Percentiles rank a stretch among this genome's conserved stretches.
Evolutionary conservation across 257 asterid genomes (phyloP).

Genomic region (Haberlea rhodopensis): DNA sequence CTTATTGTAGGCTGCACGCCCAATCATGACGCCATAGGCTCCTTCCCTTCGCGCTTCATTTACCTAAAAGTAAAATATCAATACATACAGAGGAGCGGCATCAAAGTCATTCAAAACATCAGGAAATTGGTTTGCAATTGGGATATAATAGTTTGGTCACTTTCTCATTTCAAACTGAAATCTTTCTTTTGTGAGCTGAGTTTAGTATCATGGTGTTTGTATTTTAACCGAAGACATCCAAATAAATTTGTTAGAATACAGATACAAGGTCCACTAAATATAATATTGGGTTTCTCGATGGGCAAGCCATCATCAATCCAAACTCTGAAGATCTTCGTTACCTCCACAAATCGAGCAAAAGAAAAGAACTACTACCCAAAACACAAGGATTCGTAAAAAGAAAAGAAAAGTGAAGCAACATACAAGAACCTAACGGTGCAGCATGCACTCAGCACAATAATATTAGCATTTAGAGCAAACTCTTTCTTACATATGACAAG

Average conservation of each 20-base stretch:
- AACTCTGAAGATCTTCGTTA: not conserved
- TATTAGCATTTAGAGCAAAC: constrained; percentile 1
- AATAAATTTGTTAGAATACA: not conserved
- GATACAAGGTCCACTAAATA: not conserved
- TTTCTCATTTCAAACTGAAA: constrained; percentile 3
- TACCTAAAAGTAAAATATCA: constrained; percentile 41
- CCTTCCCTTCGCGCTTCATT: constrained; percentile 79
- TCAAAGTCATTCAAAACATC: not conserved
- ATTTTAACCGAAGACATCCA: not conserved
- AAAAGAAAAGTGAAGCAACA: not conserved
- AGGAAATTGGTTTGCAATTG: not conserved
- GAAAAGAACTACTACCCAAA: not conserved
- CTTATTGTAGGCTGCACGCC: constrained; percentile 89
- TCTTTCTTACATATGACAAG: not conserved
- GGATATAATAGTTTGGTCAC: not conserved
- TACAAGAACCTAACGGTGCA: constrained; percentile 2
- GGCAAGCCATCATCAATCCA: not conserved
- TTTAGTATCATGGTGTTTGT: too few relatives aligned
- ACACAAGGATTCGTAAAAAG: constrained; percentile 3
- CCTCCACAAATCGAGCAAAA: not conserved
- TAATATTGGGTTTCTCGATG: not conserved
- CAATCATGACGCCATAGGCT: constrained; percentile 94
- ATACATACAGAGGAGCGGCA: constrained; percentile 8
- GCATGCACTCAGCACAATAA: constrained; percentile 6
- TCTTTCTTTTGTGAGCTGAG: not conserved